Percentiles rank a stretch among this genome's conserved stretches.
Evolutionary conservation across 2,329 filamentous ascomycete genomes (phyloP).

Genomic region (Arthrinium phaeospermum): DNA sequence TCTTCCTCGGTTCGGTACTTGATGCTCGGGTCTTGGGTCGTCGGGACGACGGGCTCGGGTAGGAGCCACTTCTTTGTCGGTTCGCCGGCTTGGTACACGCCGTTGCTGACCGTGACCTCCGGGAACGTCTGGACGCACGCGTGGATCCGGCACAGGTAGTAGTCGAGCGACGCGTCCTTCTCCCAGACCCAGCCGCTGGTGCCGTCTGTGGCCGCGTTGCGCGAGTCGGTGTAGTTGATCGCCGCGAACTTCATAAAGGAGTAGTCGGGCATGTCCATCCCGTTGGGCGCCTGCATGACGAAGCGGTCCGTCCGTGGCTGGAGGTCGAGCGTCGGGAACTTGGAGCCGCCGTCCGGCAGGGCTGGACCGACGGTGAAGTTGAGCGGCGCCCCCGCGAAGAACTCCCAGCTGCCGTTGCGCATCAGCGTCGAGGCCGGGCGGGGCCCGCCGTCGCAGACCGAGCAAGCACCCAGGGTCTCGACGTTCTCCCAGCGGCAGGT

Average conservation of each 20-base stretch:
- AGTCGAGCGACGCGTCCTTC: neutral
- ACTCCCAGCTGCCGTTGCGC: neutral
- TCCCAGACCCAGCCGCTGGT: neutral
- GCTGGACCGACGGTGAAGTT: neutral
- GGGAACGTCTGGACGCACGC: neutral
- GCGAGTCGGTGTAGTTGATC: neutral
- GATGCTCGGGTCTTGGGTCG: neutral
- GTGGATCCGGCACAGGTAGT: constrained; percentile 9
- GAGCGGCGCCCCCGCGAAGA: neutral
- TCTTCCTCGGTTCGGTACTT: neutral
- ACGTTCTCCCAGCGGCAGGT: constrained; percentile 1
- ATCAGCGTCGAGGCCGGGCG: neutral
- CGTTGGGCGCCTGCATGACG: neutral
- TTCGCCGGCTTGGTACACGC: neutral
- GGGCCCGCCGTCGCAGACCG: neutral
- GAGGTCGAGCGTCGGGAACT: neutral
- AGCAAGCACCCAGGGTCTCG: constrained; percentile 4
- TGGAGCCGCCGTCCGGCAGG: neutral
- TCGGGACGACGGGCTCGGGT: neutral
- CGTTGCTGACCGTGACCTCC: constrained; percentile 4
- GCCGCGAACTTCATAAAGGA: constrained; percentile 5
- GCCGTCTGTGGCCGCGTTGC: neutral
- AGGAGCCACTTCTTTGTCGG: neutral
- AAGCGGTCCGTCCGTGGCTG: neutral
- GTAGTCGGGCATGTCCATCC: neutral